Evolutionary conservation across 441 rosid genomes (phyloP).

Genomic region (Theobroma grandiflorum): DNA sequence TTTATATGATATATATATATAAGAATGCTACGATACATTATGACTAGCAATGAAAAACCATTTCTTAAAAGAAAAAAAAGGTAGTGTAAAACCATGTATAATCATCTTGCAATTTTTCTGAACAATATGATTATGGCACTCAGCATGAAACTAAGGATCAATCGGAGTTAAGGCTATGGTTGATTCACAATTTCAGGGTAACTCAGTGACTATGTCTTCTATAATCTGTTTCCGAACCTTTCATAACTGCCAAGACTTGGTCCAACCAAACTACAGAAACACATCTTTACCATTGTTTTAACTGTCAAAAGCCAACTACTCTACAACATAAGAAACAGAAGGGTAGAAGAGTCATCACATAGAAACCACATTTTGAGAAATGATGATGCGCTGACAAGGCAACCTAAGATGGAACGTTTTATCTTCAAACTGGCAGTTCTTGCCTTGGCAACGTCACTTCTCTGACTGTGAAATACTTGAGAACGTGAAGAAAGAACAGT

Average conservation of each 20-base stretch:
- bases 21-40: no score
- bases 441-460: slow-evolving; percentile 9
- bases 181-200: not conserved
- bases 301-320: not conserved
- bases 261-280: not conserved
- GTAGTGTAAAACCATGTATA: no score
- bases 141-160: no score
- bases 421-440: slow-evolving; percentile 13
- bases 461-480: not conserved
- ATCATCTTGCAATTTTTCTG: no score
- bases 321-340: not conserved
- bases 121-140: no score
- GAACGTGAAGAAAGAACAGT: slow-evolving; percentile 12
- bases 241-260: not conserved
- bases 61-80: no score
- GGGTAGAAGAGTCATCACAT: slow-evolving; percentile 15
- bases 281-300: not conserved
- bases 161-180: no score
- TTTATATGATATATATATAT: no score
- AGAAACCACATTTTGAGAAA: not conserved
- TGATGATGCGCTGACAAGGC: slow-evolving; percentile 8
- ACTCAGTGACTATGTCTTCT: not conserved
- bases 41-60: no score
- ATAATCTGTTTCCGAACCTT: not conserved
- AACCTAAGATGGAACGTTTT: not conserved